Conservation (phyloP, 768 basidiomycete species). For the Clitopilus passeckerianus region DNA sequence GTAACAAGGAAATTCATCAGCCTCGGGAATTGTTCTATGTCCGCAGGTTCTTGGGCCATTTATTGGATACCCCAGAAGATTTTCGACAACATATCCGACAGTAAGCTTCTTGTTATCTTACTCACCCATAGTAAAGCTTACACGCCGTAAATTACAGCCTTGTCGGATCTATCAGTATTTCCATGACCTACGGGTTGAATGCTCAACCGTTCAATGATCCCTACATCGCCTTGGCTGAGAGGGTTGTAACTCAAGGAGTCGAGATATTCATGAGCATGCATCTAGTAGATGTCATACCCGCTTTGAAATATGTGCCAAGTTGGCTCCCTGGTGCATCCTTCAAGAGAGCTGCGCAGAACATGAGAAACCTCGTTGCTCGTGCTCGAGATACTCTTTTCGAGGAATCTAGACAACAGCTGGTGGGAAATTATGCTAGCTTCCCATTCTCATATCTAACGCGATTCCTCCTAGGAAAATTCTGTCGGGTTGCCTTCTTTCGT, state of each 20-base stretch:
- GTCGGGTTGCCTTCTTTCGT: background rate
- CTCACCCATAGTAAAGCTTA: background rate
- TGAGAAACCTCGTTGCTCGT: constrained; percentile 12
- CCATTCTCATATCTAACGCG: background rate
- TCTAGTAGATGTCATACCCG: constrained; percentile 39
- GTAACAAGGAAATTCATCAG: background rate
- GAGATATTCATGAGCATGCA: constrained; percentile 22
- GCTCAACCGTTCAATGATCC: constrained; percentile 25
- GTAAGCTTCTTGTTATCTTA: background rate
- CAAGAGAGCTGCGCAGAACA: constrained; percentile 32
- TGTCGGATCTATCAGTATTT: constrained; percentile 22
- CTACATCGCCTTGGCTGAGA: constrained; percentile 24
- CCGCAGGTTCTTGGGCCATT: constrained; percentile 14
- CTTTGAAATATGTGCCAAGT: constrained; percentile 50
- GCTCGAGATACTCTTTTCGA: constrained; percentile 20
- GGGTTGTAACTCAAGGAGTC: constrained; percentile 19
- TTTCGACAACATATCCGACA: constrained; percentile 6
- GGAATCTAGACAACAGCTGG: constrained; percentile 10
- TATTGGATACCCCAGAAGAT: constrained; percentile 15
- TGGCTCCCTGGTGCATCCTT: constrained; percentile 72
- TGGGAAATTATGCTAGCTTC: constrained; percentile 1
- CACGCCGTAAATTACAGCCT: constrained; percentile 5
- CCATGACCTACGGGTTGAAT: constrained; percentile 29
- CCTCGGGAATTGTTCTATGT: constrained; percentile 16
- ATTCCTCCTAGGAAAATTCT: background rate